phyloP scores from a whole-genome alignment of 768 basidiomycete species.

The Calocybe gangraenosa region DNA sequence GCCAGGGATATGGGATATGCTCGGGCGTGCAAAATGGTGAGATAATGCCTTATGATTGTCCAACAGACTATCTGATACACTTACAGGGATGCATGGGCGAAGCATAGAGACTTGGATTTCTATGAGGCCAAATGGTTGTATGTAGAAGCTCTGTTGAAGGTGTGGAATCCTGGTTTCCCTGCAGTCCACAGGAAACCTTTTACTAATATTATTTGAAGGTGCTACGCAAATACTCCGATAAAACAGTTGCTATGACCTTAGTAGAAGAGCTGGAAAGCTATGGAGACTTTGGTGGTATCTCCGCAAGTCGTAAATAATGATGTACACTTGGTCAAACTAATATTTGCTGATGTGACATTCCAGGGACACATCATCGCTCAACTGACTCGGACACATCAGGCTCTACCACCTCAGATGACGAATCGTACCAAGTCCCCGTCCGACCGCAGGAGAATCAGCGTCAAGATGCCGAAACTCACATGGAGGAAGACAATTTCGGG shows the following conservation, averaged over 20 bases:
- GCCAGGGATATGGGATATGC: constrained; percentile 87
- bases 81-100: constrained; percentile 90
- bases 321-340: not conserved
- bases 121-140: constrained; percentile 87
- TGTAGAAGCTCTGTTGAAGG: constrained; percentile 84
- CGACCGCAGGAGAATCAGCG: constrained; percentile 12
- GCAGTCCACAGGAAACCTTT: not conserved
- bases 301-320: constrained; percentile 54
- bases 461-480: constrained; percentile 23
- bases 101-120: constrained; percentile 76
- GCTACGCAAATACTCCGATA: constrained; percentile 78
- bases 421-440: constrained; percentile 16
- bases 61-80: constrained; percentile 6
- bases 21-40: constrained; percentile 91
- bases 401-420: constrained; percentile 49
- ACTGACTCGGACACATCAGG: constrained; percentile 60
- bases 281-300: constrained; percentile 59
- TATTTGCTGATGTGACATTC: not conserved
- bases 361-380: constrained; percentile 45
- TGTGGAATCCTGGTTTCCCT: constrained; percentile 27
- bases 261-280: constrained; percentile 77
- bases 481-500: constrained; percentile 41
- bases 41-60: constrained; percentile 14
- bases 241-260: constrained; percentile 69
- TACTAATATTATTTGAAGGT: constrained; percentile 43